Evolutionary conservation across 2,329 filamentous ascomycete species (phyloP).

Genomic region (Exophiala sideris): DNA sequence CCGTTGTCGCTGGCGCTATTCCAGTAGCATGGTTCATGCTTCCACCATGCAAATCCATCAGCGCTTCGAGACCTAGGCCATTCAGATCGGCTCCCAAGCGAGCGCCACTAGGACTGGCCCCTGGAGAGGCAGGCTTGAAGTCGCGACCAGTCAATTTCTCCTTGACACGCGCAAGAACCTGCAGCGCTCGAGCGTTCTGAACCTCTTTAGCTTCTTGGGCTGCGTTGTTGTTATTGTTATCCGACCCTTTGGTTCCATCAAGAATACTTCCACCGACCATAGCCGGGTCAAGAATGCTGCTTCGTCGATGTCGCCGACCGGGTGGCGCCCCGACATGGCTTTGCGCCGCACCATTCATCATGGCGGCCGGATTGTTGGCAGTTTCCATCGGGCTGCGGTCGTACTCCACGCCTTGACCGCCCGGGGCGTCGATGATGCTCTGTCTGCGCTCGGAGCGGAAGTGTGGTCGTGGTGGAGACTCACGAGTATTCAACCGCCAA

Average conservation of each 20-base stretch:
- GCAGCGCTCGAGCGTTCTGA: conserved; percentile 87
- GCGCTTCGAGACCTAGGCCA: conserved; percentile 16
- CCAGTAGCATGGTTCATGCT: conserved; percentile 9
- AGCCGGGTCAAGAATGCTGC: conserved; percentile 62
- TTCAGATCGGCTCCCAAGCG: conserved; percentile 16
- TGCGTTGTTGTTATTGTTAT: conserved; percentile 32
- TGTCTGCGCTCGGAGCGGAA: conserved; percentile 60
- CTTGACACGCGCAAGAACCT: conserved; percentile 86
- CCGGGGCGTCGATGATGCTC: conserved; percentile 50
- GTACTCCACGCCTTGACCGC: conserved; percentile 30
- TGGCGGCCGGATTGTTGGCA: conserved; percentile 33
- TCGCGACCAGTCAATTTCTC: conserved; percentile 94
- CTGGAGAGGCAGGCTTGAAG: conserved; percentile 64
- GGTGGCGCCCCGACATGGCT: conserved; percentile 28
- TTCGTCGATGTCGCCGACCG: conserved; percentile 54
- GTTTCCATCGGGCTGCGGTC: conserved; percentile 35
- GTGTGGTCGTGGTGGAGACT: conserved; percentile 58
- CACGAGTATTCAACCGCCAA: conserved; percentile 74
- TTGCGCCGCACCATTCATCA: conserved; percentile 53
- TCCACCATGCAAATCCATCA: conserved; percentile 18
- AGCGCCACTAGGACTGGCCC: conserved; percentile 35
- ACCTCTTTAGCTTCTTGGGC: conserved; percentile 59
- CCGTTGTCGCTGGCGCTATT: background rate
- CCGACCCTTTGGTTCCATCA: conserved; percentile 40
- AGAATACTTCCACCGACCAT: conserved; percentile 40